Percentiles rank a stretch among this genome's conserved stretches.
Evolutionary conservation across 1,284 basidiomycete species (phyloP).

Genomic region (Apiotrichum siamense): DNA sequence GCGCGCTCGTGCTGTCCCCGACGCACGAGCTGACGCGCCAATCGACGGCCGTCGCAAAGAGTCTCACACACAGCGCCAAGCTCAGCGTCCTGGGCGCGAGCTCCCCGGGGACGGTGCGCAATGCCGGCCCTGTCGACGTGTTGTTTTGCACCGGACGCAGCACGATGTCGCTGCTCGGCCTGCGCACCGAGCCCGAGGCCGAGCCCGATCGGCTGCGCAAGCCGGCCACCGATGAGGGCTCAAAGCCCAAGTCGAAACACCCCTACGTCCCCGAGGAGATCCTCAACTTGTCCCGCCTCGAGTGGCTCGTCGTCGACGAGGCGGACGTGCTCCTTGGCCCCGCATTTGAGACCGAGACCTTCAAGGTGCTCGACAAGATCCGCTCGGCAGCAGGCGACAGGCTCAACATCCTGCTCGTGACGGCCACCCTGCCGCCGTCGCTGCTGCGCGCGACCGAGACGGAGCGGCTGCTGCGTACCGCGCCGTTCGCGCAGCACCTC

Average conservation of each 20-base stretch:
- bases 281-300: conserved; percentile 48
- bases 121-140: conserved; percentile 54
- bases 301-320: conserved; percentile 83
- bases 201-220: neutral
- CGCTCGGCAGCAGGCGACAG: conserved; percentile 48
- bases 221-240: conserved; percentile 3
- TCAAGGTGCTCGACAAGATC: conserved; percentile 54
- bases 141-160: conserved; percentile 67
- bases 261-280: conserved; percentile 2
- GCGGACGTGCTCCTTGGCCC: conserved; percentile 81
- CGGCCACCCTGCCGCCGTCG: conserved; percentile 75
- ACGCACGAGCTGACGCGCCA: conserved; percentile 83
- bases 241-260: neutral
- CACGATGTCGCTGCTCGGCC: conserved; percentile 78
- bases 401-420: conserved; percentile 62
- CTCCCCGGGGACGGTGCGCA: conserved; percentile 45
- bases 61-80: conserved; percentile 65
- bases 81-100: conserved; percentile 63
- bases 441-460: conserved; percentile 62
- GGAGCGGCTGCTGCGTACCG: conserved; percentile 51
- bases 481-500: conserved; percentile 56
- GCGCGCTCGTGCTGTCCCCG: conserved; percentile 72
- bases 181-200: conserved; percentile 59
- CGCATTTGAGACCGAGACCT: conserved; percentile 68
- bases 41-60: conserved; percentile 64